Evolutionary conservation across 169 alveolate genomes (phyloP), one percentile per base, ranked within the genome.

Genomic region (Plasmodium inui): DNA sequence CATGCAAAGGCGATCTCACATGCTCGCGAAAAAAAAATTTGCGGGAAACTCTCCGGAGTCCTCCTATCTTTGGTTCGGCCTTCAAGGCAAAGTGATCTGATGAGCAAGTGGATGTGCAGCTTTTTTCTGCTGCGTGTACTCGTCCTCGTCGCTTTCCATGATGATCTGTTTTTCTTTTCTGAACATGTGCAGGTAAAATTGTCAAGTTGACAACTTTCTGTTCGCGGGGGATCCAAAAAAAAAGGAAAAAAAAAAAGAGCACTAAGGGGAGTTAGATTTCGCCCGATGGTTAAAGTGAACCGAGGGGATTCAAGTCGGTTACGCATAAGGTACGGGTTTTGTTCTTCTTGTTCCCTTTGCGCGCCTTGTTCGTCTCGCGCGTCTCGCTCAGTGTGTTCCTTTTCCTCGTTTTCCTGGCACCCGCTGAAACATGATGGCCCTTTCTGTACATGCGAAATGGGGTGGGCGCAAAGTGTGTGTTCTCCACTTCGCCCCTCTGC

Each of bases 181-280:
- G 71, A 79, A 50, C 70, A 28, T 79, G 84, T 79, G 12, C 76
- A 67, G 76, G 22, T 50, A 17, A 50, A 50, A 50, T 50, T 50
- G 61, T 14, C 22, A 1, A 1, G 61, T 50, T 50, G 61, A 7
- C 61, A 50, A 50, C 22, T 14, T 50, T 50, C 61, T 12, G 26
- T 50, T 50, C 61, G 3, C 9, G 61, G 22, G 61, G 9, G 26
- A 12, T 12, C 7, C 22, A 10, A 46, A 44, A 55, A 6, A 6
- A 67, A 67, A 67, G 22, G 22, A 19, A 67, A 67, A 67, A 67
- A n/a, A 67, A 67, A 67, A 67, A 67, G 17, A 39, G 5, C 76
- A 67, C 37, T 26, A 67, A 22, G 76, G 34, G 28, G 76, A 67
- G 37, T 67, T 67, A 67, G 6, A 22, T 67, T 67, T 67, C 41